A percentile compares a stretch with the other conserved stretches of the same genome.
Conservation (phyloP, 2,329 filamentous ascomycete species). For the Claviceps fusiformis region DNA sequence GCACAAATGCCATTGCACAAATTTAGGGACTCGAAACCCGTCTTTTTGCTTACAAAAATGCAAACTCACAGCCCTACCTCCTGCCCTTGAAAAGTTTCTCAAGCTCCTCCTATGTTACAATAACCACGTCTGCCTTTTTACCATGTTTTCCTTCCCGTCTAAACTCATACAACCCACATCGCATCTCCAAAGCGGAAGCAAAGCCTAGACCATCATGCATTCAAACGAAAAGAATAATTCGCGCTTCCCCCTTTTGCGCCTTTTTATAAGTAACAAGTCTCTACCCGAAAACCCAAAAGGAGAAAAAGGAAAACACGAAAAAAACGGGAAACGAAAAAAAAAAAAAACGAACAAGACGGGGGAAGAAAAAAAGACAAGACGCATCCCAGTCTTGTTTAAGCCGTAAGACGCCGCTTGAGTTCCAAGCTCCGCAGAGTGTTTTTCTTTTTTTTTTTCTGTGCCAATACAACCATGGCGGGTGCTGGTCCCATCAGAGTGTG, state of each 20-base stretch:
- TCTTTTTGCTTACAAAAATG: background rate
- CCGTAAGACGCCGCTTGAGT: conserved; percentile 1
- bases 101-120: conserved; percentile 3
- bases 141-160: background rate
- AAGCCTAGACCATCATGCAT: background rate
- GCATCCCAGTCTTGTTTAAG: background rate
- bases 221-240: background rate
- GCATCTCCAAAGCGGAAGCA: background rate
- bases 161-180: conserved; percentile 3
- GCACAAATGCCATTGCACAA: background rate
- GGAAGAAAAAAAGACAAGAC: background rate
- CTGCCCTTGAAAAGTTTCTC: background rate
- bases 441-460: background rate
- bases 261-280: background rate
- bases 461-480: background rate
- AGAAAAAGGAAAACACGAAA: background rate
- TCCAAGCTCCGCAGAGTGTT: background rate
- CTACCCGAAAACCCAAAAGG: background rate
- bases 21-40: background rate
- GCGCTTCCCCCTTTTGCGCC: conserved; percentile 4
- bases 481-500: background rate
- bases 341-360: background rate
- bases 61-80: background rate
- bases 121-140: background rate
- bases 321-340: background rate